These are phyloP conservation scores for Botrytis byssoidea DNA, from an alignment of 2,329 filamentous ascomycete species.

Conservation along the genomic window DNA sequence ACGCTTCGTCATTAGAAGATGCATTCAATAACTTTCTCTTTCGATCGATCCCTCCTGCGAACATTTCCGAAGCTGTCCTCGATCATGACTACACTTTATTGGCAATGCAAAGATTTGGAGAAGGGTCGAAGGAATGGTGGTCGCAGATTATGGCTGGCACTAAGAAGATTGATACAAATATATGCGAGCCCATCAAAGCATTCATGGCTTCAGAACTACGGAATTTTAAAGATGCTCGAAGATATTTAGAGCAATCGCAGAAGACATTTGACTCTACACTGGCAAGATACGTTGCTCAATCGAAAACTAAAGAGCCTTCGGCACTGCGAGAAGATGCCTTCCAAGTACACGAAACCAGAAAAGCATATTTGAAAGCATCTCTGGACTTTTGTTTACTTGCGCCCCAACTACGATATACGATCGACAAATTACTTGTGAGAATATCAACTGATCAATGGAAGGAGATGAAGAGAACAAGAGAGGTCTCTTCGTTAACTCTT, in stretches of 20 bases:
- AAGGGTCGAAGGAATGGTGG: conserved; percentile 88
- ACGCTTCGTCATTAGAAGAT: conserved; percentile 73
- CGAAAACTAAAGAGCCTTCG: conserved; percentile 91
- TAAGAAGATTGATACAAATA: conserved; percentile 72
- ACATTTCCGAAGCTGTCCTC: conserved; percentile 77
- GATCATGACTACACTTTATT: conserved; percentile 94
- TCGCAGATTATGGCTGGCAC: conserved; percentile 68
- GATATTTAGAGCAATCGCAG: conserved; percentile 74
- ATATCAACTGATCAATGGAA: conserved; percentile 85
- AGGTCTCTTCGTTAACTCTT: conserved; percentile 60
- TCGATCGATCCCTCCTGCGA: conserved; percentile 69
- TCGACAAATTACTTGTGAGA: conserved; percentile 84
- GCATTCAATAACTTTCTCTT: conserved; percentile 74
- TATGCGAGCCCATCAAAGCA: conserved; percentile 76
- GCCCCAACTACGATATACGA: conserved; percentile 76
- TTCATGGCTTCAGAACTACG: conserved; percentile 80
- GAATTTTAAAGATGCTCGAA: conserved; percentile 80
- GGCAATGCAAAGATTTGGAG: conserved; percentile 79
- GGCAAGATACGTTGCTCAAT: conserved; percentile 77
- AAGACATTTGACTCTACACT: conserved; percentile 80
- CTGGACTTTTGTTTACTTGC: conserved; percentile 91
- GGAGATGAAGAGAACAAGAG: conserved; percentile 73
- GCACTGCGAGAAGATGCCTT: conserved; percentile 93
- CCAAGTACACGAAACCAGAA: conserved; percentile 87
- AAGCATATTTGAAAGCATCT: conserved; percentile 84